phyloP scores from a whole-genome alignment of 495 filamentous ascomycete species.

The Pseudotulostoma volvatum region DNA sequence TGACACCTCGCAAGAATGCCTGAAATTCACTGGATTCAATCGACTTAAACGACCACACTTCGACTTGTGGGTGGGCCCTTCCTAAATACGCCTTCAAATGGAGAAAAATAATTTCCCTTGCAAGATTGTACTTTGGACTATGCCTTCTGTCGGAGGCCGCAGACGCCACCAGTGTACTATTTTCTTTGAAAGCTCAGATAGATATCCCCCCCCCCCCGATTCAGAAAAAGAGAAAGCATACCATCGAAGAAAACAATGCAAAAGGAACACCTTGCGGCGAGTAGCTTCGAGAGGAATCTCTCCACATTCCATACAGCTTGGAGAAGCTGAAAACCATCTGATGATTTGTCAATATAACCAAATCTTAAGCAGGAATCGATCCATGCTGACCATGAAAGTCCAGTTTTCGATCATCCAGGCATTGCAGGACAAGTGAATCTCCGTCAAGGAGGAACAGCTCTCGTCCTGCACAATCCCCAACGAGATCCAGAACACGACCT shows the following conservation, averaged over 20 bases:
- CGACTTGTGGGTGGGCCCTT: conserved; percentile 15
- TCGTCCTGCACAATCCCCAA: conserved; percentile 56
- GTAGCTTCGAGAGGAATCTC: conserved; percentile 39
- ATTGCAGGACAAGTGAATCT: conserved; percentile 49
- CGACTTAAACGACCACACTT: conserved; percentile 30
- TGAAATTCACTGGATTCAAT: conserved; percentile 29
- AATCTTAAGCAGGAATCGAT: too few relatives aligned
- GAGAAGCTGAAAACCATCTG: conserved; percentile 51
- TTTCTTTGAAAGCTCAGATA: too few relatives aligned
- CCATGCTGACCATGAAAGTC: conserved; percentile 39
- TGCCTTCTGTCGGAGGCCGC: conserved; percentile 3
- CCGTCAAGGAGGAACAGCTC: conserved; percentile 60
- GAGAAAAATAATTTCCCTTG: conserved; percentile 42
- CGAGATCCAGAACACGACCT: conserved; percentile 14
- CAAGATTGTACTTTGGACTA: conserved; percentile 38
- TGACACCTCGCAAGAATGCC: conserved; percentile 32
- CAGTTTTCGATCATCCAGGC: conserved; percentile 39
- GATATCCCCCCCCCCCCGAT: too few relatives aligned
- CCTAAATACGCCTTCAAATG: conserved; percentile 34
- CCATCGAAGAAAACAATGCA: conserved; percentile 51
- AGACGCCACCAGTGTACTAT: not conserved
- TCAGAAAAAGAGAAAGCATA: conserved; percentile 7
- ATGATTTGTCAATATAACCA: too few relatives aligned
- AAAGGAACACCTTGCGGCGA: conserved; percentile 47
- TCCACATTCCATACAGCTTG: conserved; percentile 57